A percentile compares a stretch with the other conserved stretches of the same genome.
phyloP scores from a whole-genome alignment of 257 asterid species.

The Fraxinus quadrangulata region DNA sequence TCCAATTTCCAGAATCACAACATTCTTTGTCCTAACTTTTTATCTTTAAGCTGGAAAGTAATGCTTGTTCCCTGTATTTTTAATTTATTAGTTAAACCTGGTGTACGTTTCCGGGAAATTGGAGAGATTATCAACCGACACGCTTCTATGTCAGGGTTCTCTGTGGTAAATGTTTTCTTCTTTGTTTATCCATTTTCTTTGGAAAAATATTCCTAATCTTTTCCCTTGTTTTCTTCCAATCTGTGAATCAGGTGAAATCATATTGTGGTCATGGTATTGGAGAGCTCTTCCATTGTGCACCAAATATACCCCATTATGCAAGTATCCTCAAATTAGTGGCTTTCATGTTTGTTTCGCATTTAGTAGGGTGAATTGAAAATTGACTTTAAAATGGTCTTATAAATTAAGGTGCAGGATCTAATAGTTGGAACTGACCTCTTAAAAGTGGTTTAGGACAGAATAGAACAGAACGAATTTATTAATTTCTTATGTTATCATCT shows the following conservation, averaged over 20 bases:
- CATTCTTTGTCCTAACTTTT: not conserved
- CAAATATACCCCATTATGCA: slow-evolving; percentile 95
- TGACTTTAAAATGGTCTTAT: not conserved
- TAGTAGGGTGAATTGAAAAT: not conserved
- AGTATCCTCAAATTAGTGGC: slow-evolving; percentile 63
- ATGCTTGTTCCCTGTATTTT: slow-evolving; percentile 19
- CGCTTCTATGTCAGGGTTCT: slow-evolving; percentile 87
- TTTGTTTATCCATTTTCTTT: slow-evolving; percentile 1
- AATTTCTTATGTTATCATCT: not conserved
- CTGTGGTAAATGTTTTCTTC: slow-evolving; percentile 61
- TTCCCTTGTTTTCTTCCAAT: slow-evolving; percentile 8
- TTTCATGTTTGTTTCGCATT: not conserved
- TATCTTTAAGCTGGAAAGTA: not conserved
- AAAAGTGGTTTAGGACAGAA: not conserved
- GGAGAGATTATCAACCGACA: slow-evolving; percentile 92
- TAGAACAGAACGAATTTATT: not conserved
- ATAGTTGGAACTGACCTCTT: not conserved
- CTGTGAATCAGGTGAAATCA: slow-evolving; percentile 65
- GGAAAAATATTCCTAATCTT: not conserved
- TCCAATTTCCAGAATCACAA: not conserved
- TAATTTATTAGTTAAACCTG: slow-evolving; percentile 92
- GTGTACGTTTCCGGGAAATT: slow-evolving; percentile 87
- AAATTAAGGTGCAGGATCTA: not conserved
- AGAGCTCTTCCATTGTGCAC: slow-evolving; percentile 97
- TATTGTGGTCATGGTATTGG: slow-evolving; percentile 98